Evolutionary conservation across 2,329 filamentous ascomycete species (phyloP).

Genomic region (Neospermospora avenae): DNA sequence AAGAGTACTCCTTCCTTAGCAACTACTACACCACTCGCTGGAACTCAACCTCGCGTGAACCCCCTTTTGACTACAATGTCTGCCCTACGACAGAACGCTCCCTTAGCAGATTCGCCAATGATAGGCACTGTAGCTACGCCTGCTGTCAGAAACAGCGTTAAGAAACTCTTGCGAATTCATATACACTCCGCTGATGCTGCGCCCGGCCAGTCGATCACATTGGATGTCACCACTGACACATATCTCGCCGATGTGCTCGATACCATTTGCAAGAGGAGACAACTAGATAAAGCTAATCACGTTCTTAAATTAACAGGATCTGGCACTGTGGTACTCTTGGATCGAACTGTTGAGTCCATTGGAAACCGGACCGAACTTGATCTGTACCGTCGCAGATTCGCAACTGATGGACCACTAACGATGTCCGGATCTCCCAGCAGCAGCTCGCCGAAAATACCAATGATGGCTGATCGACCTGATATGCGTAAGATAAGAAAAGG

Average conservation of each 20-base stretch:
- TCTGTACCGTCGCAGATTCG: slow-evolving; percentile 70
- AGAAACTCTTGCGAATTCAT: slow-evolving; percentile 69
- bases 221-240: slow-evolving; percentile 77
- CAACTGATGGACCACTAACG: slow-evolving; percentile 67
- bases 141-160: slow-evolving; percentile 50
- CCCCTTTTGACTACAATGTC: slow-evolving; percentile 58
- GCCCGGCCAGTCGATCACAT: slow-evolving; percentile 68
- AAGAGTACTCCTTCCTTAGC: slow-evolving; percentile 28
- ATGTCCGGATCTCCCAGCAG: slow-evolving; percentile 64
- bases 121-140: slow-evolving; percentile 33
- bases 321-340: slow-evolving; percentile 70
- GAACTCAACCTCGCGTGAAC: slow-evolving; percentile 44
- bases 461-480: slow-evolving; percentile 41
- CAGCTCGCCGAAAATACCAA: slow-evolving; percentile 63
- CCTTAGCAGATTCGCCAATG: slow-evolving; percentile 55
- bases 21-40: slow-evolving; percentile 33
- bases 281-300: slow-evolving; percentile 75
- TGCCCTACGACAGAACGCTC: slow-evolving; percentile 50
- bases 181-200: slow-evolving; percentile 67
- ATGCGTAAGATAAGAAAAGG: slow-evolving; percentile 49
- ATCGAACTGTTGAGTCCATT: slow-evolving; percentile 75
- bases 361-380: slow-evolving; percentile 74
- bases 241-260: slow-evolving; percentile 82
- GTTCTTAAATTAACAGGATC: slow-evolving; percentile 75
- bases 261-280: slow-evolving; percentile 70